Conservation (phyloP, 305 asterid species). For the Solanum hybrid region DNA sequence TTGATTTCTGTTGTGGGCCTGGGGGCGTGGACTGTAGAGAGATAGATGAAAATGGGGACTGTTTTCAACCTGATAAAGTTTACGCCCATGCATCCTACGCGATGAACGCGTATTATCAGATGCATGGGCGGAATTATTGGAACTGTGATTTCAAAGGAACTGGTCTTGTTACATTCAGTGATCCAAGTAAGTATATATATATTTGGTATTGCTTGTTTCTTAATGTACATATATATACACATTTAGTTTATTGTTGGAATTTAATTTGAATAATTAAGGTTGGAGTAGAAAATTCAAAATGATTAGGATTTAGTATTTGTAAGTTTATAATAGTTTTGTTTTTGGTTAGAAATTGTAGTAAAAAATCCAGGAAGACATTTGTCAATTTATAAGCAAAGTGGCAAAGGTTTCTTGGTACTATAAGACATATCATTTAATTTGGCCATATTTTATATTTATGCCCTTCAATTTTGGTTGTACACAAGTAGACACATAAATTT, state of each 20-base stretch:
- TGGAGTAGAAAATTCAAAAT: background rate
- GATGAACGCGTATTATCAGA: constrained; percentile 52
- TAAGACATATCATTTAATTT: too few relatives aligned
- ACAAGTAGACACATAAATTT: too few relatives aligned
- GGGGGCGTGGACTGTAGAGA: constrained; percentile 59
- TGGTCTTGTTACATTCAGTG: constrained; percentile 47
- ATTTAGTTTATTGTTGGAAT: background rate
- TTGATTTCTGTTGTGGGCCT: constrained; percentile 49
- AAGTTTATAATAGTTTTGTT: background rate
- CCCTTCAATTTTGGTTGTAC: too few relatives aligned
- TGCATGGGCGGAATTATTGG: constrained; percentile 65
- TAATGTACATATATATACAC: background rate
- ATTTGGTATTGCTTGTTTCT: background rate
- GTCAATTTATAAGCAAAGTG: too few relatives aligned
- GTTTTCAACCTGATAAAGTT: constrained; percentile 28
- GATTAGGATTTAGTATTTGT: background rate
- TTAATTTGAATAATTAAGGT: too few relatives aligned
- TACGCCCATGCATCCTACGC: constrained; percentile 49
- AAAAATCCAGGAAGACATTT: too few relatives aligned
- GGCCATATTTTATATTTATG: too few relatives aligned
- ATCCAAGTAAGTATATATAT: constrained; percentile 34
- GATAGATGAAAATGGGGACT: constrained; percentile 31
- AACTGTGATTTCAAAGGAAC: constrained; percentile 54
- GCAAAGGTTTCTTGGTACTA: too few relatives aligned
- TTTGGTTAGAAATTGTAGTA: background rate